Conservation (phyloP, 75 land plant species). For the Sequoia sempervirens region DNA sequence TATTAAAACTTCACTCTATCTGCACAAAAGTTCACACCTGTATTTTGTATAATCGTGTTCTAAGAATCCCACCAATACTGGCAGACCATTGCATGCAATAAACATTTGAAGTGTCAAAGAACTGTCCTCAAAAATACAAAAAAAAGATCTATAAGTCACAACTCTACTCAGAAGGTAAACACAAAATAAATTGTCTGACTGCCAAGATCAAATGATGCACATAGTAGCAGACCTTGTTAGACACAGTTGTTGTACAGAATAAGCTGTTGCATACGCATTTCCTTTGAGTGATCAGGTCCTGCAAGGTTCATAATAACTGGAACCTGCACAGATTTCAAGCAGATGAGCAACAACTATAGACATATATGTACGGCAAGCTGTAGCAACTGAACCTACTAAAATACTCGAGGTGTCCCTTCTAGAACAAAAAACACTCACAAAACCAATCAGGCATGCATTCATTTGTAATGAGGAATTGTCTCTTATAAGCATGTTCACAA, state of each 20-base stretch:
- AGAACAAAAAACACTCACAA: conserved; percentile 37
- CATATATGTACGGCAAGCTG: too few relatives aligned
- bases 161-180: background rate
- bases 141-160: background rate
- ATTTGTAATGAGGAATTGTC: conserved; percentile 79
- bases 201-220: background rate
- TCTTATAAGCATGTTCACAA: conserved; percentile 76
- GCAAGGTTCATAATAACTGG: conserved; percentile 83
- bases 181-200: background rate
- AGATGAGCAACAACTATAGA: too few relatives aligned
- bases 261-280: conserved; percentile 90
- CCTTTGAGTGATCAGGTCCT: conserved; percentile 67
- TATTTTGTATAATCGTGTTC: conserved; percentile 94
- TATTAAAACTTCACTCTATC: background rate
- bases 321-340: conserved; percentile 33
- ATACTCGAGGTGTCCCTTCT: too few relatives aligned
- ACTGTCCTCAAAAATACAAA: conserved; percentile 29
- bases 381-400: too few relatives aligned
- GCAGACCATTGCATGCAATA: conserved; percentile 93
- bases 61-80: conserved; percentile 83
- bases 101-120: conserved; percentile 94
- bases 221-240: conserved; percentile 57
- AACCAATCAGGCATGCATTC: conserved; percentile 91
- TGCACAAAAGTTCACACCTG: conserved; percentile 37
- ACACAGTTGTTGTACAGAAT: conserved; percentile 86